A percentile compares a stretch with the other conserved stretches of the same genome.
These are phyloP conservation scores for Sisymbrium irio DNA, from an alignment of 345 rosid genomes.

Conservation along the genomic window DNA sequence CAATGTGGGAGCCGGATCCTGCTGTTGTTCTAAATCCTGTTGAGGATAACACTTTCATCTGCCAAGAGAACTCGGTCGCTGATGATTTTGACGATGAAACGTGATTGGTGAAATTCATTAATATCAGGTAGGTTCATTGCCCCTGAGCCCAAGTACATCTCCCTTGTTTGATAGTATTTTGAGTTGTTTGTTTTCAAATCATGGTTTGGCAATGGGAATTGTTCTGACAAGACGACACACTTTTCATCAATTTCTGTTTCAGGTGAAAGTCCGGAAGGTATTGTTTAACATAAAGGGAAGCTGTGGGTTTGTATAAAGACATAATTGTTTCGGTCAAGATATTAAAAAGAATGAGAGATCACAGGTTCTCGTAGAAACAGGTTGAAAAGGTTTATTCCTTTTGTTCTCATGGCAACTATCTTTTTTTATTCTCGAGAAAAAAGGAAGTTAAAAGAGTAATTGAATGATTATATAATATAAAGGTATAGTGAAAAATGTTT, in stretches of 20 bases:
- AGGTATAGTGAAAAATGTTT: not conserved
- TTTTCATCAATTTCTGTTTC: not conserved
- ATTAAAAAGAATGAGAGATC: slow-evolving; percentile 21
- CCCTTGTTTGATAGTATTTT: not conserved
- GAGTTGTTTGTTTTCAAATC: not conserved
- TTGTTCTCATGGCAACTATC: slow-evolving; percentile 1
- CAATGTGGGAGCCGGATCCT: slow-evolving; percentile 53
- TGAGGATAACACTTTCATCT: slow-evolving; percentile 58
- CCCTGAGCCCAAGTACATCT: not conserved
- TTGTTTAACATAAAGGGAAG: slow-evolving; percentile 16
- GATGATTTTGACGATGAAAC: slow-evolving; percentile 84
- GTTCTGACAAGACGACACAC: not conserved
- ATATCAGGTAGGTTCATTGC: slow-evolving; percentile 45
- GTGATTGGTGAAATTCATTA: slow-evolving; percentile 45
- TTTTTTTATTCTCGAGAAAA: not conserved
- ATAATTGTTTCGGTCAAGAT: slow-evolving; percentile 19
- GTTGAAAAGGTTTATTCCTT: slow-evolving; percentile 22
- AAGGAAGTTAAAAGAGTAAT: not conserved
- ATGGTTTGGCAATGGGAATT: slow-evolving; percentile 7
- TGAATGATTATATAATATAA: not conserved
- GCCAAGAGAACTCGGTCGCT: slow-evolving; percentile 85
- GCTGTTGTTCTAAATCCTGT: slow-evolving; percentile 44
- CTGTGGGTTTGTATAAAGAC: slow-evolving; percentile 24
- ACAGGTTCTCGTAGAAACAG: slow-evolving; percentile 15
- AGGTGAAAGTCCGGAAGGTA: slow-evolving; percentile 20